A percentile compares a stretch with the other conserved stretches of the same genome.
Evolutionary conservation across 495 filamentous ascomycete species (phyloP).

Genomic region (Aspergillus diversus): DNA sequence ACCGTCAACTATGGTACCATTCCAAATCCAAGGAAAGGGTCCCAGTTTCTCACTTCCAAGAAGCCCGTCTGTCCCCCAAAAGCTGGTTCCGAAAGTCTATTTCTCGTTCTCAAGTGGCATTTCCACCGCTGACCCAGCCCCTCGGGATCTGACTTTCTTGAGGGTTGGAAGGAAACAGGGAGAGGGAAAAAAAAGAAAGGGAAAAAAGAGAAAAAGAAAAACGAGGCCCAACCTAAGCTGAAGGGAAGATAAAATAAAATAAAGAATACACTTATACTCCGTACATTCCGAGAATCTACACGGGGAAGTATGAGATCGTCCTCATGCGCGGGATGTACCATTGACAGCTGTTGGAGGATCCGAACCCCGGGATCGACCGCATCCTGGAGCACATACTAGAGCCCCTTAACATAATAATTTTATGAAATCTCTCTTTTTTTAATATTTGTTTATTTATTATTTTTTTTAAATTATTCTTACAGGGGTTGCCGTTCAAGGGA

Average conservation of each 20-base stretch:
- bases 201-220: no score
- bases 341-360: constrained; percentile 12
- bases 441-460: background rate
- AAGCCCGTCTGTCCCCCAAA: constrained; percentile 1
- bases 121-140: background rate
- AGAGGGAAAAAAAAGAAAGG: no score
- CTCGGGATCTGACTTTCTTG: background rate
- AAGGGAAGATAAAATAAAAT: background rate
- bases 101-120: constrained; percentile 6
- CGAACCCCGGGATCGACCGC: background rate
- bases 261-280: background rate
- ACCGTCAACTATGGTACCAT: constrained; percentile 11
- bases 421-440: no score
- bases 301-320: background rate
- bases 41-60: background rate
- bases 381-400: background rate
- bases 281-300: background rate
- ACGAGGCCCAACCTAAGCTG: background rate
- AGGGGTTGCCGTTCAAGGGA: background rate
- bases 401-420: no score
- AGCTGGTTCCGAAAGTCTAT: constrained; percentile 5
- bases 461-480: background rate
- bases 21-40: constrained; percentile 20
- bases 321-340: constrained; percentile 19
- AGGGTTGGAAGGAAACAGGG: no score